These are phyloP conservation scores for Geosmithia morbida DNA, from an alignment of 2,329 filamentous ascomycete species.

Conservation along the genomic window DNA sequence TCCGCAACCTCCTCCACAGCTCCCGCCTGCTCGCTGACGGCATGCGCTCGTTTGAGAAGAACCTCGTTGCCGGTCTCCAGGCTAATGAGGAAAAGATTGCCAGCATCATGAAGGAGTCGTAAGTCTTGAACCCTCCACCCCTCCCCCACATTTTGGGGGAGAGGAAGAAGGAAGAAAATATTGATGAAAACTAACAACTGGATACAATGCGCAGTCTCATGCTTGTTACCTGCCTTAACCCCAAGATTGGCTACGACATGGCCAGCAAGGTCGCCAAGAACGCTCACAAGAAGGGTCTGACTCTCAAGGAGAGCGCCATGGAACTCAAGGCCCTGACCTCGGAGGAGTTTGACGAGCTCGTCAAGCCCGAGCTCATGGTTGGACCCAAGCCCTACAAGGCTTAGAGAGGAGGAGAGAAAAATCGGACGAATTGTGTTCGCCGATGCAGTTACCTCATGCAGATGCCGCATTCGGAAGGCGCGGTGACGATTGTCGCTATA, in stretches of 20 bases:
- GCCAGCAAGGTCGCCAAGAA: constrained; percentile 96
- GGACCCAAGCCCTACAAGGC: constrained; percentile 53
- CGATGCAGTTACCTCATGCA: no score
- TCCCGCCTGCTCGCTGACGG: constrained; percentile 75
- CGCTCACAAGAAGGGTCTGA: constrained; percentile 94
- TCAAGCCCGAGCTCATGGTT: constrained; percentile 91
- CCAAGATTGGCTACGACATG: constrained; percentile 95
- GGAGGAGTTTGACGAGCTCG: constrained; percentile 80
- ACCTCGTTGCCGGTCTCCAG: constrained; percentile 74
- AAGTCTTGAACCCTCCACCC: constrained; percentile 13
- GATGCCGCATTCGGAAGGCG: no score
- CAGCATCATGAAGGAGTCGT: constrained; percentile 88
- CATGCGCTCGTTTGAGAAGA: constrained; percentile 91
- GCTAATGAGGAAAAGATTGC: constrained; percentile 90
- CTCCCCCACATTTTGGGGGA: neutral
- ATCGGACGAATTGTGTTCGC: neutral
- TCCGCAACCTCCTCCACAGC: constrained; percentile 90
- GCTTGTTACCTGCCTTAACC: constrained; percentile 96
- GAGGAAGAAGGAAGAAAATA: neutral
- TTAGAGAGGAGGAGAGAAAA: constrained; percentile 3
- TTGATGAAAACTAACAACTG: neutral
- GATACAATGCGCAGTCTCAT: constrained; percentile 68
- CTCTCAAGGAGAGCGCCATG: constrained; percentile 85
- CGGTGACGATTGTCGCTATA: no score
- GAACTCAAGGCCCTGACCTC: constrained; percentile 80